Evolutionary conservation across 495 filamentous ascomycete species (phyloP).

Genomic region (Penicillium verhagenii): DNA sequence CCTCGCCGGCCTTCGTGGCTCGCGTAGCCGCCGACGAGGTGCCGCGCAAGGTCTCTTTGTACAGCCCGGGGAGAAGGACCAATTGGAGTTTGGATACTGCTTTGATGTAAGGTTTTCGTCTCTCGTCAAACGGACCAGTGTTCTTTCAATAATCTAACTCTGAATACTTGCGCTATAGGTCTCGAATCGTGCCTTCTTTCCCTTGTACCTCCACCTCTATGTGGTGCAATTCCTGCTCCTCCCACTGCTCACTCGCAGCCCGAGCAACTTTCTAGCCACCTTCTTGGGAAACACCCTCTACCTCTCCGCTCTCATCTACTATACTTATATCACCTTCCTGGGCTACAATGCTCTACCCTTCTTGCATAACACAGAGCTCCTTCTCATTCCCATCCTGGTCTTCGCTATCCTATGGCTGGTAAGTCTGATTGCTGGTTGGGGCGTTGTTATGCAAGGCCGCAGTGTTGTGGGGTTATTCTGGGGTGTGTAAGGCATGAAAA

Average conservation of each 20-base stretch:
- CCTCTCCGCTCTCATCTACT: conserved; percentile 66
- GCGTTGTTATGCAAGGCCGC: conserved; percentile 44
- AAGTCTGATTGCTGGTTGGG: conserved; percentile 54
- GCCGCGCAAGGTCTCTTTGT: conserved; percentile 58
- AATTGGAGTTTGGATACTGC: conserved; percentile 75
- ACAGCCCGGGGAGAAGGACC: conserved; percentile 54
- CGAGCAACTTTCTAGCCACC: conserved; percentile 54
- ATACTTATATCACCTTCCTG: conserved; percentile 70
- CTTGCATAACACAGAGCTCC: conserved; percentile 69
- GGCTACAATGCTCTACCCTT: conserved; percentile 76
- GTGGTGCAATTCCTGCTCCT: conserved; percentile 71
- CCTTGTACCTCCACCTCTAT: conserved; percentile 70
- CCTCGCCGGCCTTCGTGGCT: conserved; percentile 41
- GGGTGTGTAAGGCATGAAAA: conserved; percentile 37
- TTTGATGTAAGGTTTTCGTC: conserved; percentile 59
- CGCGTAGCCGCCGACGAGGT: conserved; percentile 46
- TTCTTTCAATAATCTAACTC: not conserved
- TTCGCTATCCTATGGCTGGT: conserved; percentile 62
- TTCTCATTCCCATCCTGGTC: conserved; percentile 61
- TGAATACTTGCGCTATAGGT: conserved; percentile 44
- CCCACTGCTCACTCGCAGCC: conserved; percentile 51
- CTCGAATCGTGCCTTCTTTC: conserved; percentile 72
- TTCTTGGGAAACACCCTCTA: conserved; percentile 73
- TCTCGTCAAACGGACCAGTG: not conserved
- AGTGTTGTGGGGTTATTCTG: conserved; percentile 46